phyloP scores from a whole-genome alignment of 495 filamentous ascomycete species.

The Tirmania nivea region DNA sequence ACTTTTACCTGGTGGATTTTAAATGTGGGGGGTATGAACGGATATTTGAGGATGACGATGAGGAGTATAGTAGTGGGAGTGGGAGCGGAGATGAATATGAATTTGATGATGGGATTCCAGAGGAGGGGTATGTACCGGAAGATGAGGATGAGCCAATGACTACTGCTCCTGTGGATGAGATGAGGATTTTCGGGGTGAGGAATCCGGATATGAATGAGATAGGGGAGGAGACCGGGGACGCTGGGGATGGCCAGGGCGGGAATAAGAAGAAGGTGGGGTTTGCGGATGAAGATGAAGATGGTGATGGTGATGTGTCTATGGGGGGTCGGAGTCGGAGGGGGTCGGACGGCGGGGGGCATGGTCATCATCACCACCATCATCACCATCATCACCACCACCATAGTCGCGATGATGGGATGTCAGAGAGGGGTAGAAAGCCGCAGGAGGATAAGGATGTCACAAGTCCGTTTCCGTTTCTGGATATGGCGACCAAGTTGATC shows the following conservation, averaged over 20 bases:
- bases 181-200: neutral
- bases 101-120: conserved; percentile 11
- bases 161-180: neutral
- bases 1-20: conserved; percentile 93
- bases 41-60: conserved; percentile 26
- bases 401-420: conserved; percentile 1
- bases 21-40: conserved; percentile 97
- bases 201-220: neutral
- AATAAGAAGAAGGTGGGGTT: conserved; percentile 23
- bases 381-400: neutral
- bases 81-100: conserved; percentile 4
- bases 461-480: conserved; percentile 57
- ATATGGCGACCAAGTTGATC: conserved; percentile 49
- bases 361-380: neutral
- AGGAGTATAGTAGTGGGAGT: neutral
- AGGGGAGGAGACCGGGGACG: too few species aligned
- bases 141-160: conserved; percentile 7
- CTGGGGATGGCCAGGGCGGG: conserved; percentile 11
- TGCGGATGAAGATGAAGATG: conserved; percentile 9
- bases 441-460: conserved; percentile 52
- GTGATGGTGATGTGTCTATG: conserved; percentile 5
- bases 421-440: conserved; percentile 26
- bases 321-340: neutral
- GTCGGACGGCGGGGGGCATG: neutral
- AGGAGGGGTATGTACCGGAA: conserved; percentile 16